phyloP scores from a whole-genome alignment of 768 basidiomycete species.

The Cystobasidium tubakii region DNA sequence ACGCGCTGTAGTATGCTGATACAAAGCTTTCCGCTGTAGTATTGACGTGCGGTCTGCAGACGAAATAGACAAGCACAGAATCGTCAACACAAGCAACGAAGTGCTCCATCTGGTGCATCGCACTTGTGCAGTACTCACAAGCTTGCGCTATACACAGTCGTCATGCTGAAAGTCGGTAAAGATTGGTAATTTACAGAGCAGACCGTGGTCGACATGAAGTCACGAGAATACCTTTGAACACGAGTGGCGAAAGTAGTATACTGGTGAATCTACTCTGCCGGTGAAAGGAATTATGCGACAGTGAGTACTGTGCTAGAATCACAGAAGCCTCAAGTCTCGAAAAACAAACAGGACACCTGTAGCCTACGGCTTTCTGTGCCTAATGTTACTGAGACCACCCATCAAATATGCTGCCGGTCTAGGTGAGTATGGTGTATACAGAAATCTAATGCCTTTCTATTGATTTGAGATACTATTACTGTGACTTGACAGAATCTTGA shows the following conservation, averaged over 20 bases:
- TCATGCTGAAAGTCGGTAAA: neutral
- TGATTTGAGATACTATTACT: no score
- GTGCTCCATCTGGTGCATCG: neutral
- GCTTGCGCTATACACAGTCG: conserved; percentile 2
- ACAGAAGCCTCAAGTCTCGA: no score
- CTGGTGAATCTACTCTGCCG: no score
- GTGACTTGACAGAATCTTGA: neutral
- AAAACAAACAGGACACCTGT: no score
- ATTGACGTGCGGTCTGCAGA: conserved; percentile 33
- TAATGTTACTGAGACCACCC: no score
- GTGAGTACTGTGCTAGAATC: no score
- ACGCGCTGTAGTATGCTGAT: conserved; percentile 31
- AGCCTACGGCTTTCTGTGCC: no score
- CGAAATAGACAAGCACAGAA: neutral
- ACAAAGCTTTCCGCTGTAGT: conserved; percentile 32
- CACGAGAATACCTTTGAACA: neutral
- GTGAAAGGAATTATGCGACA: no score
- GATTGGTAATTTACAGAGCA: neutral
- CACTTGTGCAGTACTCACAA: neutral
- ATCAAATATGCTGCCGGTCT: no score
- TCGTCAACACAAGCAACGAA: neutral
- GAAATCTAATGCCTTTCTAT: no score
- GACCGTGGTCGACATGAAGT: neutral
- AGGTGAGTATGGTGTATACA: no score
- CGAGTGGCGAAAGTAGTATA: neutral